These are phyloP conservation scores for Persicaria maculosa DNA, from an alignment of 148 eudicot species.

Conservation along the genomic window DNA sequence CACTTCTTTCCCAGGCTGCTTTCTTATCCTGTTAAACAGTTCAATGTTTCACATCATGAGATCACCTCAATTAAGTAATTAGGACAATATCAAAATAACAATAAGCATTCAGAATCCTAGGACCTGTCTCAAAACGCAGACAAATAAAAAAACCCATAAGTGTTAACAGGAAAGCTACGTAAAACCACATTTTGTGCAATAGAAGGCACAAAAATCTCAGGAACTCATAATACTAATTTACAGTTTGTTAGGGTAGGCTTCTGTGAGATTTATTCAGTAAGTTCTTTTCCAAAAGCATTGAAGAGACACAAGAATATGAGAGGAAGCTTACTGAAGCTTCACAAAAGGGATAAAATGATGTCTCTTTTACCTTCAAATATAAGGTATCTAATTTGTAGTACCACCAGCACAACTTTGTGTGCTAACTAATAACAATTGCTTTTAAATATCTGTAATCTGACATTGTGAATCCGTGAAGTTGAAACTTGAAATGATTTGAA, in stretches of 20 bases:
- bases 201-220: not conserved
- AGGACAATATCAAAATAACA: not conserved
- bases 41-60: not conserved
- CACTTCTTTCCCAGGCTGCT: slow-evolving; percentile 32
- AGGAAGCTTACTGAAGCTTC: slow-evolving; percentile 1
- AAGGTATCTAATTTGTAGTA: not conserved
- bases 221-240: not conserved
- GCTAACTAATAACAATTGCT: not conserved
- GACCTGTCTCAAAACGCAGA: not conserved
- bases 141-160: too few relatives aligned
- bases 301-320: not conserved
- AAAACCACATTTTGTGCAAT: not conserved
- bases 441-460: not conserved
- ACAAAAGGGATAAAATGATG: not conserved
- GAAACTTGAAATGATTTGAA: not conserved
- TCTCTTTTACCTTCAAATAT: not conserved
- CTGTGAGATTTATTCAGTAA: not conserved
- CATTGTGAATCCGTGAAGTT: not conserved
- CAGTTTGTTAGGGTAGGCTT: not conserved
- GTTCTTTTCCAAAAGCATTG: not conserved
- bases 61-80: not conserved
- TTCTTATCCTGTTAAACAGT: slow-evolving; percentile 42
- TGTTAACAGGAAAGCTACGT: not conserved
- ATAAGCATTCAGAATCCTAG: not conserved
- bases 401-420: not conserved